phyloP scores from a whole-genome alignment of 2,329 filamentous ascomycete genomes.

The Colletotrichum tamarilloi region DNA sequence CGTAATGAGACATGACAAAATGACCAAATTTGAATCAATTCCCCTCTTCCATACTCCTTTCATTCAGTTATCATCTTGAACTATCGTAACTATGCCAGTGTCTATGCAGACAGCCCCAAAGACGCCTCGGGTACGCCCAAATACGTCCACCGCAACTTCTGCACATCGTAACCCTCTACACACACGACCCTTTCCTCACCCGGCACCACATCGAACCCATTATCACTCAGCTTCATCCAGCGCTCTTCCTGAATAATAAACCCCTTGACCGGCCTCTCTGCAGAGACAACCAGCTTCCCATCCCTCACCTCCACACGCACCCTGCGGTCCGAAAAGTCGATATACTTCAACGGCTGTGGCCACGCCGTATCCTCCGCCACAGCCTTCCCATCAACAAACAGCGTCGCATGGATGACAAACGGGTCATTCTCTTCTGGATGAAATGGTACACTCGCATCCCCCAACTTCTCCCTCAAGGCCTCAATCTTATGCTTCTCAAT shows the following conservation, averaged over 20 bases:
- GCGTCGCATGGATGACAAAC: conserved; percentile 59
- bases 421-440: conserved; percentile 52
- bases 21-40: background rate
- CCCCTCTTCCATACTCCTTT: background rate
- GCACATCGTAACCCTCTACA: conserved; percentile 7
- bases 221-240: conserved; percentile 62
- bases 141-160: conserved; percentile 36
- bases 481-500: conserved; percentile 45
- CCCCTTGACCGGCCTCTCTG: conserved; percentile 65
- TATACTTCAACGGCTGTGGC: conserved; percentile 72
- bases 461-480: conserved; percentile 26
- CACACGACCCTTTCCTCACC: conserved; percentile 47
- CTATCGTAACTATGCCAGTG: background rate
- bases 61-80: background rate
- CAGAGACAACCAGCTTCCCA: conserved; percentile 44
- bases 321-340: conserved; percentile 59
- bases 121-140: conserved; percentile 34
- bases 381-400: conserved; percentile 50
- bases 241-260: conserved; percentile 63
- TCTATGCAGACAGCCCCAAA: background rate
- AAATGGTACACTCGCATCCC: conserved; percentile 41
- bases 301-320: conserved; percentile 46
- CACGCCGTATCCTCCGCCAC: conserved; percentile 64
- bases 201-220: conserved; percentile 68
- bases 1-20: conserved; percentile 27